These are phyloP conservation scores for Barbarea vulgaris DNA, from an alignment of 345 rosid species.

Conservation along the genomic window DNA sequence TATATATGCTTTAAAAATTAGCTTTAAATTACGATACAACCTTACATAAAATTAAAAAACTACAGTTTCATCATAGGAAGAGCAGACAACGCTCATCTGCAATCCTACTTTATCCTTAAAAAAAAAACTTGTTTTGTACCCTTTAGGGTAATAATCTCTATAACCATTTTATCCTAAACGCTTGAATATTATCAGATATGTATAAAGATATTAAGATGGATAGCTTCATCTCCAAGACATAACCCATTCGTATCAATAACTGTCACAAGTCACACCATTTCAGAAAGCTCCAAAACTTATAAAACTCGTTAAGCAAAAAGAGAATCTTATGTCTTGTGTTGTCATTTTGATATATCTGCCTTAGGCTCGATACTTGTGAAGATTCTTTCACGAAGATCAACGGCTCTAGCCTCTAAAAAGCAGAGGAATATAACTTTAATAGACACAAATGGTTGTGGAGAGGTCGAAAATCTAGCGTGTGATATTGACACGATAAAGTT, in stretches of 20 bases:
- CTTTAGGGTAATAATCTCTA: too few species aligned
- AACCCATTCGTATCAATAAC: background rate
- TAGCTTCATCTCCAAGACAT: slow-evolving; percentile 27
- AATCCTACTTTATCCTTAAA: too few species aligned
- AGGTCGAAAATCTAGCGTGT: background rate
- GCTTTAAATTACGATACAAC: background rate
- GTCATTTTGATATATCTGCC: slow-evolving; percentile 4
- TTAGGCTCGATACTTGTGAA: slow-evolving; percentile 15
- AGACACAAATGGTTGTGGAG: background rate
- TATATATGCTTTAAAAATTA: background rate
- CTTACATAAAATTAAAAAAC: background rate
- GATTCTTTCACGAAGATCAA: slow-evolving; percentile 36
- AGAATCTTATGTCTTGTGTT: slow-evolving; percentile 15
- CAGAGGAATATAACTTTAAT: slow-evolving; percentile 15
- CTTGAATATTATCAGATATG: background rate
- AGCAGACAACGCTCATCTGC: too few species aligned
- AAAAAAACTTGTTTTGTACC: too few species aligned
- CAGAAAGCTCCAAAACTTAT: too few species aligned
- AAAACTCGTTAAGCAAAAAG: background rate
- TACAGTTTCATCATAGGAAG: too few species aligned
- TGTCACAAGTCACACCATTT: background rate
- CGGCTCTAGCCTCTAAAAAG: slow-evolving; percentile 12
- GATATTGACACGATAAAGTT: background rate
- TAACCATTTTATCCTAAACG: background rate
- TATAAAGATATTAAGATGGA: background rate